These are phyloP conservation scores for Chrysoporthe deuterocubensis DNA, from an alignment of 2,329 filamentous ascomycete genomes.

Conservation along the genomic window DNA sequence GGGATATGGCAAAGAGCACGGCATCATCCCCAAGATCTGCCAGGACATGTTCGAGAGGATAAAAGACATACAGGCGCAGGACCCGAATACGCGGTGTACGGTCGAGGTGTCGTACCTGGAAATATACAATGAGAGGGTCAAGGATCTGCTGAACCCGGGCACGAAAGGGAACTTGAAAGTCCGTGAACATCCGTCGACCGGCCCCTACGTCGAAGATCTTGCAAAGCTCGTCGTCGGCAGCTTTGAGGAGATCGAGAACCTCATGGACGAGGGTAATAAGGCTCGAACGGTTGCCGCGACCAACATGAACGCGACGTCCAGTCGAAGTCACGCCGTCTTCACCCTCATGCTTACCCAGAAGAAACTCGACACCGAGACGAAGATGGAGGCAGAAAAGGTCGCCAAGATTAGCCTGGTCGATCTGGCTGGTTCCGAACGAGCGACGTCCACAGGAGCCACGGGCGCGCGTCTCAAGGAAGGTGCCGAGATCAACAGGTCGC, in stretches of 20 bases:
- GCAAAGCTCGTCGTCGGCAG: constrained; percentile 93
- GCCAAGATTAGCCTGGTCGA: constrained; percentile 98
- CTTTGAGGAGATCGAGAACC: constrained; percentile 92
- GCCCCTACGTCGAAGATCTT: constrained; percentile 96
- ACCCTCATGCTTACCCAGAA: constrained; percentile 96
- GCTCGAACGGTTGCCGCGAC: constrained; percentile 96
- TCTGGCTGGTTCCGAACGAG: constrained; percentile 95
- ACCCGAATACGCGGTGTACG: constrained; percentile 82
- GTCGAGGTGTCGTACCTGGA: constrained; percentile 98
- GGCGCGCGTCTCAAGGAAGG: constrained; percentile 95
- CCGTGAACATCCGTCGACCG: constrained; percentile 94
- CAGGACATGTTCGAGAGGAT: constrained; percentile 97
- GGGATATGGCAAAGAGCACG: constrained; percentile 95
- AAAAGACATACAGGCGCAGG: constrained; percentile 61
- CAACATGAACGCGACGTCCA: constrained; percentile 99
- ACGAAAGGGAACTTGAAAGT: constrained; percentile 98
- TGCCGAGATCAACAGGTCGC: constrained; percentile 95
- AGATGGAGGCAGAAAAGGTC: constrained; percentile 97
- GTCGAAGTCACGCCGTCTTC: constrained; percentile 97
- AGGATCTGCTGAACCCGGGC: constrained; percentile 90
- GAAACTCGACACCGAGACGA: constrained; percentile 85
- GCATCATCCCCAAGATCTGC: constrained; percentile 96
- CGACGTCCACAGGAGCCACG: constrained; percentile 94
- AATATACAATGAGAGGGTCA: constrained; percentile 98
- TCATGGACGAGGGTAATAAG: constrained; percentile 99